Evolutionary conservation across 1,139 yeast genomes (phyloP).

Genomic region (Cylindricascospora bacillispora): DNA sequence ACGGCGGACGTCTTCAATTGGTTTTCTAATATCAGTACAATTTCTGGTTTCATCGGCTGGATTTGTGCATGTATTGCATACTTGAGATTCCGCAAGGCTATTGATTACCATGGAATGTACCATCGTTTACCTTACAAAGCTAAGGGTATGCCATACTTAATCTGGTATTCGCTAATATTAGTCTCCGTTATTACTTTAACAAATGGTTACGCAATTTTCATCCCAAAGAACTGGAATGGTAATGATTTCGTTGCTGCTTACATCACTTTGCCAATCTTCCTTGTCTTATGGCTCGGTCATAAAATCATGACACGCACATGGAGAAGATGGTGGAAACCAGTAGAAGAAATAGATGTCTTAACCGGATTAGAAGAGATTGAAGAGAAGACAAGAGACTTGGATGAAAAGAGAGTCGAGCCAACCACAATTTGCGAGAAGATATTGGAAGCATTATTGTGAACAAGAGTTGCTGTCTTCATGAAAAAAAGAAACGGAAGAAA

Average conservation of each 20-base stretch:
- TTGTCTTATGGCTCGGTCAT: slow-evolving; percentile 33
- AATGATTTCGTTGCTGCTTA: slow-evolving; percentile 49
- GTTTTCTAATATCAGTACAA: slow-evolving; percentile 71
- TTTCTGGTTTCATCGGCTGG: slow-evolving; percentile 67
- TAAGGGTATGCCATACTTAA: slow-evolving; percentile 37
- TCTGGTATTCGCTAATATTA: slow-evolving; percentile 35
- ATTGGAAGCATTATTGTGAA: slow-evolving; percentile 15
- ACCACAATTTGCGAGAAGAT: slow-evolving; percentile 12
- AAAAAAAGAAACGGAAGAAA: no score
- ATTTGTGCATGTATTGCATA: slow-evolving; percentile 51
- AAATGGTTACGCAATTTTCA: slow-evolving; percentile 46
- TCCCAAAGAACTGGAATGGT: slow-evolving; percentile 28
- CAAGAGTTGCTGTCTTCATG: no score
- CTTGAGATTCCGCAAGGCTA: slow-evolving; percentile 51
- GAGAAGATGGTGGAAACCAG: slow-evolving; percentile 15
- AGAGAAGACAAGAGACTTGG: slow-evolving; percentile 14
- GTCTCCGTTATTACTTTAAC: slow-evolving; percentile 37
- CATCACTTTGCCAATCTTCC: slow-evolving; percentile 44
- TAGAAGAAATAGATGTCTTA: slow-evolving; percentile 21
- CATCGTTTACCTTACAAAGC: slow-evolving; percentile 37
- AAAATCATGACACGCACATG: slow-evolving; percentile 16
- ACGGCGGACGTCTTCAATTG: slow-evolving; percentile 40
- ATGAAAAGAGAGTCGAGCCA: slow-evolving; percentile 15
- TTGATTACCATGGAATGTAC: slow-evolving; percentile 39
- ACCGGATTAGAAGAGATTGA: slow-evolving; percentile 22